Evolutionary conservation across 148 eudicot species (phyloP), one percentile per base, ranked within the genome.

Genomic region (Rhododendron kiyosumense): DNA sequence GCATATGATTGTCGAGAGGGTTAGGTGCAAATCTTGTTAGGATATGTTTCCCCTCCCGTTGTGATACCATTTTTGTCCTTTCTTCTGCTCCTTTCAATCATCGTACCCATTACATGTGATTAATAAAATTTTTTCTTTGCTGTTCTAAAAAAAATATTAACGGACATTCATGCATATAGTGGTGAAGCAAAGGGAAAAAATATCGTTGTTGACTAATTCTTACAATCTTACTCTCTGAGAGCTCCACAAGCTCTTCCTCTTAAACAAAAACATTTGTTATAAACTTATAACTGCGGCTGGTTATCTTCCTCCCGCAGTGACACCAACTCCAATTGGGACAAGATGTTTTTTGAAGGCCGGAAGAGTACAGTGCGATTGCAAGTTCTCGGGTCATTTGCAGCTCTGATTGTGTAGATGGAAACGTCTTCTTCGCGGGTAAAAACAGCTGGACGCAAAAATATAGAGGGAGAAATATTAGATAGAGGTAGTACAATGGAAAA

Each of bases 241-340:
- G 43, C 65, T 80, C 51, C 65, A 80, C 79, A 34, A 85, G 51
- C 7, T 80, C 69, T 34, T 85, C 78, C 22, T 67, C 84, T 0
- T 67, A 28, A 1, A 85, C 59, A 80, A 67, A 78, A 34, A 67
- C 84, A n/a, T 22, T 80, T 85, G 8, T 32, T 80, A 26, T 30
- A 69, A 26, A n/a, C n/a, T n/a, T n/a, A n/a, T n/a, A n/a, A n/a
- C 2, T 48, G 18, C 34, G 61, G 20, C 84, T 49, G 3, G 49
- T 67, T 80, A 67, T 85, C 20, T 69, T 38, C n/a, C 83, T 85
- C 87, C 87, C 87, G 80, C 13, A 69, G 49, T 14, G 76, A 65
- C n/a, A 81, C 67, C 83, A 85, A 51, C 2, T 85, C 79, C 22
- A 85, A 51, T n/a, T 85, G 87, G n/a, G 84, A 85, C 20, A 67